Conservation (phyloP, 805 yeast species). For the Ogataea zsoltii region DNA sequence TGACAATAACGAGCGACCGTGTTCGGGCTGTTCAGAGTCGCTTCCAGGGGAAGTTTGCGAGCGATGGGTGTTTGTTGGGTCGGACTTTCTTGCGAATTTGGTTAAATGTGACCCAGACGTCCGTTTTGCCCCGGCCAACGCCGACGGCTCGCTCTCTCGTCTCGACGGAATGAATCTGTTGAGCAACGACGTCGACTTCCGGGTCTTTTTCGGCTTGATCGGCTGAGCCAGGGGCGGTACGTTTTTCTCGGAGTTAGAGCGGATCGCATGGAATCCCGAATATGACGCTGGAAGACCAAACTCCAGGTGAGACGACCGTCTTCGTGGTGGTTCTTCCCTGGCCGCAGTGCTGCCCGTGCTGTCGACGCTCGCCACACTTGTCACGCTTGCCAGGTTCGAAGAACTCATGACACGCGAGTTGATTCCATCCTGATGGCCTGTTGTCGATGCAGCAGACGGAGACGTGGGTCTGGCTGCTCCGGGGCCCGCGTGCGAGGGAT, state of each 20-base stretch:
- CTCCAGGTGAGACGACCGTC: slow-evolving; percentile 9
- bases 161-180: slow-evolving; percentile 29
- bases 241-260: slow-evolving; percentile 11
- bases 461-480: slow-evolving; percentile 15
- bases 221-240: slow-evolving; percentile 20
- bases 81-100: slow-evolving; percentile 17
- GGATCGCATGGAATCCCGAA: slow-evolving; percentile 33
- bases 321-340: not conserved
- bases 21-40: not conserved
- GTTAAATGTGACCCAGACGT: slow-evolving; percentile 1
- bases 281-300: slow-evolving; percentile 25
- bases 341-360: no score
- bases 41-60: not conserved
- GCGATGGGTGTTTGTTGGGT: slow-evolving; percentile 10
- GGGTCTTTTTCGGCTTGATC: slow-evolving; percentile 22
- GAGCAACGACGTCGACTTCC: slow-evolving; percentile 26
- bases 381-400: not conserved
- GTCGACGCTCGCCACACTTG: no score
- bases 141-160: slow-evolving; percentile 27
- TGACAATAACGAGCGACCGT: not conserved
- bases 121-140: slow-evolving; percentile 3
- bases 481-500: slow-evolving; percentile 14
- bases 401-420: slow-evolving; percentile 5
- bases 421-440: slow-evolving; percentile 5
- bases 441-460: slow-evolving; percentile 14